Evolutionary conservation across 305 asterid genomes (phyloP).

Genomic region (Fraxinus xanthoxyloides): DNA sequence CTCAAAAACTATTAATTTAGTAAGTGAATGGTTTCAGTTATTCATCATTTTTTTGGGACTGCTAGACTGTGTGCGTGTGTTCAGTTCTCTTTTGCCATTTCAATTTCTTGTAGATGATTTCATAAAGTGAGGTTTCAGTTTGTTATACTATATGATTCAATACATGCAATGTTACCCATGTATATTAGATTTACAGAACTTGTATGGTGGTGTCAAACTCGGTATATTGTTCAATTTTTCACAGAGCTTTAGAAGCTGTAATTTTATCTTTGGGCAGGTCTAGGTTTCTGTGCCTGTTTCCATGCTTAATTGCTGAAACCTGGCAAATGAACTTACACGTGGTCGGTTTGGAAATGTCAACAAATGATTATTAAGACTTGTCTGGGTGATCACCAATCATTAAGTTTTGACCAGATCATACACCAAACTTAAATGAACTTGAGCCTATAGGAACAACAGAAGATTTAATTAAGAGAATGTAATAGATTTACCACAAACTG

Average conservation of each 20-base stretch:
- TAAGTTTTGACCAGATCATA: neutral
- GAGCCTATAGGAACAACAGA: neutral
- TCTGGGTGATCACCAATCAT: neutral
- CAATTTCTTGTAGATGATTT: neutral
- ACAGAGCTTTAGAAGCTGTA: neutral
- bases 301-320: neutral
- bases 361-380: neutral
- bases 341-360: neutral
- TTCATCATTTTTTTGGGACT: neutral
- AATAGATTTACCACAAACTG: neutral
- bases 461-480: neutral
- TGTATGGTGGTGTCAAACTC: neutral
- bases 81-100: neutral
- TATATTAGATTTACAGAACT: neutral
- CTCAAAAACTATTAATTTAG: neutral
- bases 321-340: neutral
- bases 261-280: neutral
- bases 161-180: neutral
- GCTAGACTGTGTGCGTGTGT: neutral
- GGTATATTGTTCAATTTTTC: neutral
- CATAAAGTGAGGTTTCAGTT: neutral
- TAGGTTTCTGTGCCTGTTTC: neutral
- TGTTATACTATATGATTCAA: neutral
- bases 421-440: neutral
- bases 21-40: neutral